Base-by-base conservation (phyloP, 768 basidiomycete species). In the Phlebiopsis flavidoalba region DNA sequence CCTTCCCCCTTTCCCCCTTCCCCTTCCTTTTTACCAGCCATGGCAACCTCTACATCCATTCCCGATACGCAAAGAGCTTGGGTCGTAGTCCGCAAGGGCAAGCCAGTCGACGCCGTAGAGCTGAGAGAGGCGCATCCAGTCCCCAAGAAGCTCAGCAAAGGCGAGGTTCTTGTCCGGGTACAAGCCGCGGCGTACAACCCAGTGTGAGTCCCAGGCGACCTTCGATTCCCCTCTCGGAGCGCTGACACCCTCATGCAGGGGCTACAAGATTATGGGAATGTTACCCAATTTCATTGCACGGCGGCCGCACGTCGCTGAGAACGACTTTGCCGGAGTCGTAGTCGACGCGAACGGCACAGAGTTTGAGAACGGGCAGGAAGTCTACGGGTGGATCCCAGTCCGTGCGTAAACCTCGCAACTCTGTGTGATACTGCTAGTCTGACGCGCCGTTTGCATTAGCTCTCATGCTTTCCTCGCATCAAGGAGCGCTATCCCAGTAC, bases 111-210 rank as follows among this genome's bases (percentile, higher is more conserved):
- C 11, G 73, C 70, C 8, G 69, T 78, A 57, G 48, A 62, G 17
- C 63, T 76, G 48, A 33, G 61, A 2, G 54, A 60, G 17, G 65
- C 74, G 49, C 62, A 63, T 3, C 70, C 74, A 6, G 67, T 75
- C 12, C 71, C 79, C 0, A 60, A 61, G 3, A 69, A 72, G 11
- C 73, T 81, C 0, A 61, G 67, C 12, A 53, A 64, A 17, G 79
- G 76, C 3, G 72, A 83, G 61, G 74, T 87, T 12, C 76, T 85
- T 14, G 75, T 87, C 53, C 76, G 77, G 59, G 76, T 86, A 3
- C 71, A 74, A 22, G 80, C 83, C 10, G 80, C 79, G 0, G 86
- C 87, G 0, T 74, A 91, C 46, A 93, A 93, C 66, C 88, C 88
- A 1, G 77, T 85, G 84, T 88, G 69, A 62, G 80, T 66, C 37